Base-by-base conservation (phyloP, 495 filamentous ascomycete species). In the Lepraria neglecta region DNA sequence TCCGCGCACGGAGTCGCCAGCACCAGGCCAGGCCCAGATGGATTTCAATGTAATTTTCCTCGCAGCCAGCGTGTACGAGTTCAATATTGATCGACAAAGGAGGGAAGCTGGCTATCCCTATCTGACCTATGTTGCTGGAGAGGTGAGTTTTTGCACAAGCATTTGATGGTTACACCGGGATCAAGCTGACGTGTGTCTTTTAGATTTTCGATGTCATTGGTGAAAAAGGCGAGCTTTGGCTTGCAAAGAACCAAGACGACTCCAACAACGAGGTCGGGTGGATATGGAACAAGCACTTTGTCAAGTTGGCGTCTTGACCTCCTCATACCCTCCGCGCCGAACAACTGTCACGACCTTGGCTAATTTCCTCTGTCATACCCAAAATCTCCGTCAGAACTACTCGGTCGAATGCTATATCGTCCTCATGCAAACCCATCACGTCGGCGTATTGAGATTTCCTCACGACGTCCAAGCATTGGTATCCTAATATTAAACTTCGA, bases 221-320 rank as follows among this genome's bases (percentile, higher is more conserved):
- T 56, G 89, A 95, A 70, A 97, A 97, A 71, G 94, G 94, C 56
- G 94, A 97, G 75, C 85, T 97, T 17, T 98, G 94, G 95, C 85
- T 98, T 35, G 94, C 94, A 7, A 89, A 87, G 70, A 98, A 98
- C 69, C 94, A 98, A 73, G 94, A 98, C 70, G 95, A 98, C 72
- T 75, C 81, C 4, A 76, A 75, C 19, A 78, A 83, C 27, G 77
- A 83, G 63, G 82, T 97, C n/a, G 94, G 94, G 46, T 98, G 94
- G 94, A 95, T 98, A 64, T 98, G 94, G 94, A 94, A 88, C 67
- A 95, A 96, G 70, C 94, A 98, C 75, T 97, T 98, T 75, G 89
- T 88, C 53, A 89, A 88, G 60, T 69, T 91, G 63, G 85, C 85
- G 15, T 62, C 61, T 9, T 67, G 45, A 55, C 27, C 24, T 45